Evolutionary conservation across 805 yeast genomes (phyloP).

Genomic region (Candida rishiriensis): DNA sequence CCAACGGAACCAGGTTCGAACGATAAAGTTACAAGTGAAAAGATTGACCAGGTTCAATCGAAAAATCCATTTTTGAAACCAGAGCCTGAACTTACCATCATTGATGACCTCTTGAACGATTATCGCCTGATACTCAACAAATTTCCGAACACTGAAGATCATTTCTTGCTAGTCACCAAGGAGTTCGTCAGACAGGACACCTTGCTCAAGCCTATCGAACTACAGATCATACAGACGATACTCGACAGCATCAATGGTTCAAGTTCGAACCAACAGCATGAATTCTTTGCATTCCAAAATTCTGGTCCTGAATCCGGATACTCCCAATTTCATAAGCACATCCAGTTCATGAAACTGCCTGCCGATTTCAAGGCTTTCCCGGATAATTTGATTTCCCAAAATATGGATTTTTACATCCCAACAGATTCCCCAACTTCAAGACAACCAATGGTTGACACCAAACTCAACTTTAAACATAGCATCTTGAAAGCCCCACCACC

Average conservation of each 20-base stretch:
- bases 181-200: constrained; percentile 67
- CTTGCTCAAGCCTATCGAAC: constrained; percentile 68
- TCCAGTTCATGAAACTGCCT: constrained; percentile 80
- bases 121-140: constrained; percentile 76
- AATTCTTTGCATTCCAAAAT: constrained; percentile 81
- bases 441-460: constrained; percentile 59
- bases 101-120: constrained; percentile 45
- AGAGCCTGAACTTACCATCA: constrained; percentile 67
- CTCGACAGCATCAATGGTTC: constrained; percentile 44
- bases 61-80: constrained; percentile 77
- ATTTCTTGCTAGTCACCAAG: constrained; percentile 74
- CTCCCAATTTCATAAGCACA: constrained; percentile 90
- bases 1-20: constrained; percentile 29
- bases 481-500: constrained; percentile 54
- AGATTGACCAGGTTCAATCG: constrained; percentile 28
- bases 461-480: constrained; percentile 76
- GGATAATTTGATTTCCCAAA: constrained; percentile 39
- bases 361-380: constrained; percentile 53
- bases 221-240: constrained; percentile 52
- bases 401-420: constrained; percentile 50
- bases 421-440: constrained; percentile 31
- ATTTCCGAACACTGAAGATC: constrained; percentile 78
- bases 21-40: constrained; percentile 34
- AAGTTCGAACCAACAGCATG: constrained; percentile 31
- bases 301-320: constrained; percentile 89